Conservation (phyloP, 306 rosid species). For the Trifolium dubium region DNA sequence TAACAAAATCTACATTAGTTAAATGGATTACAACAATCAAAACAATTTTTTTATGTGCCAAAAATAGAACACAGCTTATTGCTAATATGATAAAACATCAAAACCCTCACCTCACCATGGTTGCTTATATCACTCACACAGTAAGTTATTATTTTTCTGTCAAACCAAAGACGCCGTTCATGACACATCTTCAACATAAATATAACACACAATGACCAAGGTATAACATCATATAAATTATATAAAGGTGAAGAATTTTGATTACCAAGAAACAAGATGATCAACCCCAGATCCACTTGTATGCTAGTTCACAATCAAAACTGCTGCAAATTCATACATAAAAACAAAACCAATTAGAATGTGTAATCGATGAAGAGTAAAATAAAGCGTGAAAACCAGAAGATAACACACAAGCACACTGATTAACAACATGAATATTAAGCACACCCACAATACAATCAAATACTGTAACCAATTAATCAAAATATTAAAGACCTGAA, state of each 20-base stretch:
- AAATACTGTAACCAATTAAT: constrained; percentile 35
- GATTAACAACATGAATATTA: constrained; percentile 31
- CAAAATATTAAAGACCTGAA: constrained; percentile 29
- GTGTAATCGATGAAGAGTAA: constrained; percentile 32
- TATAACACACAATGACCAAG: constrained; percentile 29
- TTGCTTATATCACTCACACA: constrained; percentile 4
- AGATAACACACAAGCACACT: constrained; percentile 39
- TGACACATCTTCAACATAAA: constrained; percentile 21
- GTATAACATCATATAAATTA: background rate
- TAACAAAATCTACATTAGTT: background rate
- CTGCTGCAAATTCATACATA: constrained; percentile 10
- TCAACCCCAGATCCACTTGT: constrained; percentile 54
- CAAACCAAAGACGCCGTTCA: constrained; percentile 7
- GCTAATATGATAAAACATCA: constrained; percentile 15
- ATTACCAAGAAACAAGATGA: constrained; percentile 35
- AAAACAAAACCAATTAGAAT: constrained; percentile 29
- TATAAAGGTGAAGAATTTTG: background rate
- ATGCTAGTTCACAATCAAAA: constrained; percentile 28
- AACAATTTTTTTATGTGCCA: background rate
- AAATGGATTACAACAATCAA: background rate
- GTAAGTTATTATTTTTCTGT: background rate
- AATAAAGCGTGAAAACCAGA: constrained; percentile 27
- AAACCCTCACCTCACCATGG: constrained; percentile 2
- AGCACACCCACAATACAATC: constrained; percentile 39
- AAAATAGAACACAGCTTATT: constrained; percentile 1